Percentiles rank a stretch among this genome's conserved stretches.
Conservation (phyloP, 257 asterid species). For the Lithospermum erythrorhizon region DNA sequence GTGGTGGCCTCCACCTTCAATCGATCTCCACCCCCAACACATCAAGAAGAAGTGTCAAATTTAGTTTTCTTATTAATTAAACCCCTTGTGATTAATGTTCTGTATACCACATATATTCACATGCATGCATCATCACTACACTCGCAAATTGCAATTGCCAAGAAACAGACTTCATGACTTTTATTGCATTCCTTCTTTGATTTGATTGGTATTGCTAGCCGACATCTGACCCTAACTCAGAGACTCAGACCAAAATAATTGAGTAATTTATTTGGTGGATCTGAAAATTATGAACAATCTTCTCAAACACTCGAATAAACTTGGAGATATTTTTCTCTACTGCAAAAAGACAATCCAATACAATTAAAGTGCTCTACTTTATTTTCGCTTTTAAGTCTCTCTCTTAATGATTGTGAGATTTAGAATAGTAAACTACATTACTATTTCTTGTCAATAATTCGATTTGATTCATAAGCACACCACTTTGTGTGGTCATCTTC, state of each 20-base stretch:
- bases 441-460: no score
- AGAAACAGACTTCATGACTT: neutral
- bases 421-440: no score
- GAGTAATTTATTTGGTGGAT: neutral
- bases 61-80: neutral
- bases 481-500: no score
- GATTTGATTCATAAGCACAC: no score
- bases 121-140: neutral
- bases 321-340: neutral
- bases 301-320: neutral
- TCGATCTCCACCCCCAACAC: neutral
- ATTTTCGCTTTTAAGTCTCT: neutral
- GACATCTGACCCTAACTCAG: no score
- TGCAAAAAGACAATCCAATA: neutral
- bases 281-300: neutral
- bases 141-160: neutral
- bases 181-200: no score
- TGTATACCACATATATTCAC: no score
- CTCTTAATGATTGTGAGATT: no score
- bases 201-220: neutral
- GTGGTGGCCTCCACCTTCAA: neutral
- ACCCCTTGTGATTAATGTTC: no score
- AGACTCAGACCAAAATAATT: no score
- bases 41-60: neutral
- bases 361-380: neutral